Conservation (phyloP, 345 rosid genomes). For the Syzygium grande region DNA sequence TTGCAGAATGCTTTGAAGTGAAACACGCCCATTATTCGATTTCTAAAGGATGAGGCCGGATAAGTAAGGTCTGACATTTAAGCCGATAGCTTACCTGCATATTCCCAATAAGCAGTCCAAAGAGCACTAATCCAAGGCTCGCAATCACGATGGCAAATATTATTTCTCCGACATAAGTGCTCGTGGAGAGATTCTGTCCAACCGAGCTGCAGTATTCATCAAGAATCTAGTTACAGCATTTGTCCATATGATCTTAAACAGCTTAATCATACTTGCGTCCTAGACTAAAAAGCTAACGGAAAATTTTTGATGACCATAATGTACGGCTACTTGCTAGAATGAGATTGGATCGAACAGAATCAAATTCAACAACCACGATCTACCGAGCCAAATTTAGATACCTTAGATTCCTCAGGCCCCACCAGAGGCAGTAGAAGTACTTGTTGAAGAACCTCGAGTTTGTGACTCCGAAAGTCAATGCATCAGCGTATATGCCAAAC, state of each 20-base stretch:
- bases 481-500: slow-evolving; percentile 38
- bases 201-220: slow-evolving; percentile 23
- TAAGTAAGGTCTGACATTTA: not conserved
- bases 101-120: slow-evolving; percentile 44
- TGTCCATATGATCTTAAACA: not conserved
- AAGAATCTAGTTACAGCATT: not conserved
- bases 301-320: not conserved
- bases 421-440: slow-evolving; percentile 42
- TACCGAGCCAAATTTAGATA: not conserved
- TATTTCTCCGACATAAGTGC: slow-evolving; percentile 35
- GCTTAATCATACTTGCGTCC: not conserved
- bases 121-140: slow-evolving; percentile 33
- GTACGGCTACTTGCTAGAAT: not conserved
- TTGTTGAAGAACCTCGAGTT: slow-evolving; percentile 23
- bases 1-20: not conserved
- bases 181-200: slow-evolving; percentile 39
- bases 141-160: slow-evolving; percentile 25
- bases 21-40: not conserved
- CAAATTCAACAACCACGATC: not conserved
- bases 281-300: not conserved
- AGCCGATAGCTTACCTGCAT: slow-evolving; percentile 30
- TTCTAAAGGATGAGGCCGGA: not conserved
- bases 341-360: not conserved
- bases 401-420: slow-evolving; percentile 48
- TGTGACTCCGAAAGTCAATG: slow-evolving; percentile 18